Evolutionary conservation across 768 basidiomycete genomes (phyloP).

Genomic region (Clavaria fumosa): DNA sequence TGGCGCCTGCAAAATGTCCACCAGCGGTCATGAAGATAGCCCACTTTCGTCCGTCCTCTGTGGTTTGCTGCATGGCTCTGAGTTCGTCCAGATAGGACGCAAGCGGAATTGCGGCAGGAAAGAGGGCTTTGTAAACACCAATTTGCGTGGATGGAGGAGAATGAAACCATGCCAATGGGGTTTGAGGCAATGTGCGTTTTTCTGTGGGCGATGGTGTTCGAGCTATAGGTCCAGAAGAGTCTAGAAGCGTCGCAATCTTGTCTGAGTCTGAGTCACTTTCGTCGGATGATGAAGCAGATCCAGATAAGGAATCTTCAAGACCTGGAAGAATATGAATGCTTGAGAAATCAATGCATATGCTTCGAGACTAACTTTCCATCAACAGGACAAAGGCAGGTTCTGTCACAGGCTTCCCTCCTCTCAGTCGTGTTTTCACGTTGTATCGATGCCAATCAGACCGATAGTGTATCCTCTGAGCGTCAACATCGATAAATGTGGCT

Average conservation of each 20-base stretch:
- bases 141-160: slow-evolving; percentile 78
- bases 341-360: background rate
- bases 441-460: slow-evolving; percentile 97
- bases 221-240: slow-evolving; percentile 34
- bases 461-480: slow-evolving; percentile 76
- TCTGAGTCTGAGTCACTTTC: slow-evolving; percentile 43
- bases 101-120: slow-evolving; percentile 34
- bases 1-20: slow-evolving; percentile 93
- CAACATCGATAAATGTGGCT: slow-evolving; percentile 51
- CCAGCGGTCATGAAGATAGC: slow-evolving; percentile 95
- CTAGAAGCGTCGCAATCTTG: slow-evolving; percentile 51
- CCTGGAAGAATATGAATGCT: slow-evolving; percentile 21
- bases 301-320: slow-evolving; percentile 81
- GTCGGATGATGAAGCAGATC: slow-evolving; percentile 65
- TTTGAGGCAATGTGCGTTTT: slow-evolving; percentile 25
- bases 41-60: slow-evolving; percentile 57
- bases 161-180: slow-evolving; percentile 83
- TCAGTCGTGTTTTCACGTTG: slow-evolving; percentile 75
- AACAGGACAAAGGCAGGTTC: slow-evolving; percentile 63
- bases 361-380: slow-evolving; percentile 51
- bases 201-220: slow-evolving; percentile 33
- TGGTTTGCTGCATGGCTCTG: slow-evolving; percentile 41
- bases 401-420: slow-evolving; percentile 44
- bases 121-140: slow-evolving; percentile 69
- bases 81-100: slow-evolving; percentile 44